Percentiles rank a stretch among this genome's conserved stretches.
These are phyloP conservation scores for Lineolata rhizophorae DNA, from an alignment of 495 filamentous ascomycete species.

Conservation along the genomic window DNA sequence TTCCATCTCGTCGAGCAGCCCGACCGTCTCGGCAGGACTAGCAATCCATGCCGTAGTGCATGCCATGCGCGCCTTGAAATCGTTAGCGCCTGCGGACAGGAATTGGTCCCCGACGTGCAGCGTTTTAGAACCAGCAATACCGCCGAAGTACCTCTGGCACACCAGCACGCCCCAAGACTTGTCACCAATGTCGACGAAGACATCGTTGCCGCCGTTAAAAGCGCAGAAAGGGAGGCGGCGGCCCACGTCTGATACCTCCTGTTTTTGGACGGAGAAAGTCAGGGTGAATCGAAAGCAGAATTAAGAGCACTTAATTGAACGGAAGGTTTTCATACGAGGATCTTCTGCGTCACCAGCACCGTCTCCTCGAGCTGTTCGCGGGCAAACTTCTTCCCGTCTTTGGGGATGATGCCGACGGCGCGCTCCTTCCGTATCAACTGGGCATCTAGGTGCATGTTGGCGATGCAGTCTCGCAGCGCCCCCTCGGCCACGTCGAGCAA, in stretches of 20 bases:
- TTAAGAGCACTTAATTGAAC: not conserved
- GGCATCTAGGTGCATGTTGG: constrained; percentile 54
- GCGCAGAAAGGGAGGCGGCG: constrained; percentile 76
- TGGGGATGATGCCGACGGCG: constrained; percentile 75
- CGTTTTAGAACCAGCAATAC: constrained; percentile 34
- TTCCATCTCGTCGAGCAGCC: constrained; percentile 61
- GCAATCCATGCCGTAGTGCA: constrained; percentile 78
- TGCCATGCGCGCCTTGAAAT: constrained; percentile 62
- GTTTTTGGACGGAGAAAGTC: not conserved
- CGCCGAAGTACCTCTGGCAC: constrained; percentile 80
- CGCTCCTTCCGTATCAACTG: constrained; percentile 71
- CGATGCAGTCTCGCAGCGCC: constrained; percentile 56
- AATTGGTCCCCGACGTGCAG: constrained; percentile 94
- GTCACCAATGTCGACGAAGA: constrained; percentile 97
- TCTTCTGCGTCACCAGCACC: constrained; percentile 80
- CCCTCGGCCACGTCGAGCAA: constrained; percentile 74
- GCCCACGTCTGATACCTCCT: constrained; percentile 50
- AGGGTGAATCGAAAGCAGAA: not conserved
- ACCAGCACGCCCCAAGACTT: constrained; percentile 86
- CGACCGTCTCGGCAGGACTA: constrained; percentile 71
- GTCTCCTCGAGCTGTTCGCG: constrained; percentile 91
- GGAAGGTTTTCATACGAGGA: constrained; percentile 27
- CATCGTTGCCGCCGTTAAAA: constrained; percentile 90
- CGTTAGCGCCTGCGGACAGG: constrained; percentile 82
- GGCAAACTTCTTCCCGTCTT: constrained; percentile 37